Evolutionary conservation across 305 asterid genomes (phyloP).

Genomic region (Fraxinus xanthoxyloides): DNA sequence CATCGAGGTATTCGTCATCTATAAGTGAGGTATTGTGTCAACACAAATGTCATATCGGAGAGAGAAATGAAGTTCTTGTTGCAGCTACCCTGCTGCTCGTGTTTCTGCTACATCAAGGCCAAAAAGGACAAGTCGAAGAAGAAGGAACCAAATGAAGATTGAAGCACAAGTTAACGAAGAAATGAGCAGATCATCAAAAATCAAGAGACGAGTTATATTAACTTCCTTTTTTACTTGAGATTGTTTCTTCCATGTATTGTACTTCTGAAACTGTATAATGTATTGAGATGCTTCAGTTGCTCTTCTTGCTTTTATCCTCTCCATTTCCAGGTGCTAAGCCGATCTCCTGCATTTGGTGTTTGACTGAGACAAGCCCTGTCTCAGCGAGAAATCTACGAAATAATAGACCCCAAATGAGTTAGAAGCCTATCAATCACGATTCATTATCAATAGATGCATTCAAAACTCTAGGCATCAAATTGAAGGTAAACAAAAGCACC

Average conservation of each 20-base stretch:
- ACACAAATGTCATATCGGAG: conserved; percentile 9
- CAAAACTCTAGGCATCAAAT: background rate
- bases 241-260: conserved; percentile 5
- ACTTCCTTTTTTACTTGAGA: conserved; percentile 3
- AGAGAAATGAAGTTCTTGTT: conserved; percentile 39
- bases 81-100: conserved; percentile 44
- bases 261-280: conserved; percentile 19
- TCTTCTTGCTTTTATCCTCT: conserved; percentile 40
- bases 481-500: background rate
- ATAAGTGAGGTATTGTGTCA: conserved; percentile 22
- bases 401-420: conserved; percentile 1
- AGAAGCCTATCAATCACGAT: conserved; percentile 2
- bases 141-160: conserved; percentile 28
- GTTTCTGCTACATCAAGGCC: conserved; percentile 53
- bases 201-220: background rate
- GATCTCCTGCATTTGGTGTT: conserved; percentile 63
- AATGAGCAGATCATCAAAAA: conserved; percentile 12
- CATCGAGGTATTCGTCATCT: background rate
- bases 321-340: conserved; percentile 49
- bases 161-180: conserved; percentile 15
- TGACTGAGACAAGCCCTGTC: conserved; percentile 75
- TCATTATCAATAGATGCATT: background rate
- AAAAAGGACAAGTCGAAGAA: conserved; percentile 31
- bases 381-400: conserved; percentile 64
- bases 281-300: conserved; percentile 30